Evolutionary conservation across 768 basidiomycete genomes (phyloP).

Genomic region (Flagelloscypha sp.): DNA sequence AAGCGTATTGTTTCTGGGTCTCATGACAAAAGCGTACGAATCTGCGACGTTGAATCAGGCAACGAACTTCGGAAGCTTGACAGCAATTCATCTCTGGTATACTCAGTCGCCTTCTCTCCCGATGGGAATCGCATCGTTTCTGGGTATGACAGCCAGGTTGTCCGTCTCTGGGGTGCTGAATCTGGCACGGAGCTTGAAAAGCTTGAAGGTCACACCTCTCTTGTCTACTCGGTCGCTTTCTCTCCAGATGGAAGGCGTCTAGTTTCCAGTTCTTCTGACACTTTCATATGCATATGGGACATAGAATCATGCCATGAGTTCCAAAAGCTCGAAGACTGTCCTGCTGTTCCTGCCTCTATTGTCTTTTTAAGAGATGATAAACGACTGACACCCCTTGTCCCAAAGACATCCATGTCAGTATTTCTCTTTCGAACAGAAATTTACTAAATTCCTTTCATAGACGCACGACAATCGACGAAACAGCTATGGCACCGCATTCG

Average conservation of each 20-base stretch:
- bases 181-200: background rate
- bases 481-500: no score
- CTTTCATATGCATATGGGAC: conserved; percentile 1
- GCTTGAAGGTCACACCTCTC: background rate
- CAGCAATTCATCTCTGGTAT: conserved; percentile 5
- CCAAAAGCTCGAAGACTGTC: no score
- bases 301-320: no score
- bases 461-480: no score
- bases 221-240: conserved; percentile 1
- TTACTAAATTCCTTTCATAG: no score
- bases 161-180: background rate
- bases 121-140: conserved; percentile 45
- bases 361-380: no score
- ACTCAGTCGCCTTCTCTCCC: conserved; percentile 74
- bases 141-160: conserved; percentile 1
- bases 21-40: background rate
- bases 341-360: no score
- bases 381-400: no score
- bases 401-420: no score
- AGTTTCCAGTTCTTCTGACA: conserved; percentile 1
- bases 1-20: background rate
- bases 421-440: no score
- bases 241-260: conserved; percentile 2
- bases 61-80: background rate
- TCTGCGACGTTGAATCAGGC: background rate